Base-by-base conservation (phyloP, 1,139 yeast genomes). In the Kodamaea alishanica region DNA sequence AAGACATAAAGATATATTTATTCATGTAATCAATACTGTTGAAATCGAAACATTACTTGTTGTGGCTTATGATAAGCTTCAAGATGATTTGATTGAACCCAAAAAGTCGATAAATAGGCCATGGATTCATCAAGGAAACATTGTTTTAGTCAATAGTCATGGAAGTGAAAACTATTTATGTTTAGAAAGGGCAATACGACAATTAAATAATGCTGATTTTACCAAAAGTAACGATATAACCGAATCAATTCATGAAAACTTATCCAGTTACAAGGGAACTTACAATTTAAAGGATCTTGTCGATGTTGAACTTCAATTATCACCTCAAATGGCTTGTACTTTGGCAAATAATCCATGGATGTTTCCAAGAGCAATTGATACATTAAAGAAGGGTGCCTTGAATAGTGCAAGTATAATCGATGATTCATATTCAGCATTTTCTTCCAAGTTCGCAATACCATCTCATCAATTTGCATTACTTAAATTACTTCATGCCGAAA, bases 31-130 rank as follows among this genome's bases (percentile, higher is more conserved):
- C 46, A 85, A 81, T 51, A 69, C 73, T 1, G 37, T 40, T 11
- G 82, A 75, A 35, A 77, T 79, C 3, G 88, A 82, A 44, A 72
- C 77, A 34, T 40, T 81, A 4, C 53, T 81, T 37, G 69, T 75
- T 8, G 66, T 73, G 3, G 64, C 72, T 28, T 72, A 73, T 8
- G 63, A 60, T 1, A 72, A 77, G 73, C 47, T 75, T 7, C 58
- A 57, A 8, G 77, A 77, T 23, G 8, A 10, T 10, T 36, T 41
- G 35, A 25, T 24, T 6, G 33, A 39, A 8, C 28, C 40, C 0
- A 60, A 54, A 5, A 55, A 56, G 26, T 60, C 75, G 0, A 49
- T 55, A 7, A 70, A 75, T 44, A 55, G 81, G 38, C 59, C 65
- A 0, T 74, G 79, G 79, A 45, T 73, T 9, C 65, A 69, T 42